phyloP scores from a whole-genome alignment of 495 filamentous ascomycete species.

The Daldinia loculata region DNA sequence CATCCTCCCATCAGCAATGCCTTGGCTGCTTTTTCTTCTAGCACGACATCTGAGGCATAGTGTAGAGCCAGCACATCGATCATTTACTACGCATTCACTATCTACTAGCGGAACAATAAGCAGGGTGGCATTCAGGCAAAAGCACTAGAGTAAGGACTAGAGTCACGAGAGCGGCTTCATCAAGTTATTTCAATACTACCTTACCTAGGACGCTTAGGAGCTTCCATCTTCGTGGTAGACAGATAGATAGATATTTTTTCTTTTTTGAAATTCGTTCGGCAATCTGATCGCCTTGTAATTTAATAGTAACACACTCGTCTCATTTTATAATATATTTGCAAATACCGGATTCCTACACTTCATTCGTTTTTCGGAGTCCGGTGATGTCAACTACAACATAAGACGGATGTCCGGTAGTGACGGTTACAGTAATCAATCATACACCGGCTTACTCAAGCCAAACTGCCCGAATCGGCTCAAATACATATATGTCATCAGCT shows the following conservation, averaged over 20 bases:
- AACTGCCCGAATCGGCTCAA: conserved; percentile 29
- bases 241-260: not conserved
- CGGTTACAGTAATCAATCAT: conserved; percentile 43
- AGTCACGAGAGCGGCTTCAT: conserved; percentile 1
- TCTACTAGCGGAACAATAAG: conserved; percentile 20
- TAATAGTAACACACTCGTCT: conserved; percentile 7
- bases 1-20: not conserved
- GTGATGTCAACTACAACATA: conserved; percentile 36
- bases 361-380: conserved; percentile 39
- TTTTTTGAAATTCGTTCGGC: not conserved
- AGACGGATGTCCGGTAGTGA: conserved; percentile 34
- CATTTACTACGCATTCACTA: conserved; percentile 9
- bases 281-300: conserved; percentile 4
- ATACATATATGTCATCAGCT: conserved; percentile 26
- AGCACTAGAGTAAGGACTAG: not conserved
- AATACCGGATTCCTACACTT: conserved; percentile 5
- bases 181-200: conserved; percentile 1
- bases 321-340: conserved; percentile 16
- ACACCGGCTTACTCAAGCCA: conserved; percentile 39
- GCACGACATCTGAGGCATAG: not conserved
- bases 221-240: conserved; percentile 19
- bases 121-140: conserved; percentile 14
- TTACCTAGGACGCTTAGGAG: conserved; percentile 5
- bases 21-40: not conserved
- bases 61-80: conserved; percentile 6